A percentile compares a stretch with the other conserved stretches of the same genome.
Evolutionary conservation across 768 basidiomycete species (phyloP).

Genomic region (Zangia roseola): DNA sequence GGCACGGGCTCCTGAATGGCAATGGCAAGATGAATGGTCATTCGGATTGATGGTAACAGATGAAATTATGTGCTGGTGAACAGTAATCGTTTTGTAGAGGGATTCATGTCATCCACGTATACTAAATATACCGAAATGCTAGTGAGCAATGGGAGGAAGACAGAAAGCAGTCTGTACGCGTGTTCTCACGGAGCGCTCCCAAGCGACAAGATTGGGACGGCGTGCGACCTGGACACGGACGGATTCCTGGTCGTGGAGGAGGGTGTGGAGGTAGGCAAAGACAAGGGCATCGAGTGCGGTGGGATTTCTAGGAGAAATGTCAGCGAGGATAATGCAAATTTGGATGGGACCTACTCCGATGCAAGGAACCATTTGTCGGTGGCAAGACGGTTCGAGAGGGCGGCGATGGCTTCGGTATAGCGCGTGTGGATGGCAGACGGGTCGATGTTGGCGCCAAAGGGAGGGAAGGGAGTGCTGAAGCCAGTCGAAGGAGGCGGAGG

Average conservation of each 20-base stretch:
- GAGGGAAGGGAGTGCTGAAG: constrained; percentile 59
- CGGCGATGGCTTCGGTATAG: constrained; percentile 69
- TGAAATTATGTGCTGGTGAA: background rate
- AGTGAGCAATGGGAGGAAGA: constrained; percentile 2
- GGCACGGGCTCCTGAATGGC: constrained; percentile 13
- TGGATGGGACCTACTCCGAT: constrained; percentile 52
- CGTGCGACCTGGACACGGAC: constrained; percentile 66
- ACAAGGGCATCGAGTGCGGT: constrained; percentile 80
- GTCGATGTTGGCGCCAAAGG: constrained; percentile 57
- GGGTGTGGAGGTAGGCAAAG: constrained; percentile 77
- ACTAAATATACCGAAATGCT: constrained; percentile 15
- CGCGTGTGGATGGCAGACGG: constrained; percentile 48
- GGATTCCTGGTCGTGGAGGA: constrained; percentile 44
- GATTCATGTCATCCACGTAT: constrained; percentile 9
- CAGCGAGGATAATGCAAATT: background rate
- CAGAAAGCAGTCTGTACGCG: constrained; percentile 55
- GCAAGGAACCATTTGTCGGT: constrained; percentile 81
- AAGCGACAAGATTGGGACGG: constrained; percentile 74
- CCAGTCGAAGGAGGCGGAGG: constrained; percentile 74
- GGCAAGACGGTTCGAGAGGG: constrained; percentile 73
- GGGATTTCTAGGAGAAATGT: constrained; percentile 51
- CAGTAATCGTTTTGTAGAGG: background rate
- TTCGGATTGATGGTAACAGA: constrained; percentile 8
- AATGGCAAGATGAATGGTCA: constrained; percentile 13
- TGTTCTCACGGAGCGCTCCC: constrained; percentile 69